phyloP scores from a whole-genome alignment of 768 basidiomycete species.

The Panellus pusillus region DNA sequence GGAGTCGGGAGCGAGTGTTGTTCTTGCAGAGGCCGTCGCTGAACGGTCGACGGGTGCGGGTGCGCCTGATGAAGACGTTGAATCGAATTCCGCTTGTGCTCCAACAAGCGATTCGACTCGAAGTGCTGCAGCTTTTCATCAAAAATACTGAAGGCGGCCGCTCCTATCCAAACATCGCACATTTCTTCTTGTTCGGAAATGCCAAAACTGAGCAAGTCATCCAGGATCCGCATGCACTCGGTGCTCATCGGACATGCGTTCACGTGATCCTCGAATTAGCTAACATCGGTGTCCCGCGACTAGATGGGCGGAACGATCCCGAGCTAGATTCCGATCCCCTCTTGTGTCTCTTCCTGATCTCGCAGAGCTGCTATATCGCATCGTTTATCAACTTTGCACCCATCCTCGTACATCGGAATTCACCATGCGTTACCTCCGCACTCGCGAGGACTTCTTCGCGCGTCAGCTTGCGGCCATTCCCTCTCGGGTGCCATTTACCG shows the following conservation, averaged over 20 bases:
- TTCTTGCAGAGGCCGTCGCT: slow-evolving; percentile 55
- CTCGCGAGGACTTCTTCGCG: slow-evolving; percentile 85
- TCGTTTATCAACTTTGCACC: slow-evolving; percentile 85
- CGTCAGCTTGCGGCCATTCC: slow-evolving; percentile 82
- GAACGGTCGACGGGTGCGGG: slow-evolving; percentile 75
- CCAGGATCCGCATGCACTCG: slow-evolving; percentile 76
- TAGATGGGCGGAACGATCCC: slow-evolving; percentile 41
- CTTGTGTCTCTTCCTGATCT: slow-evolving; percentile 67
- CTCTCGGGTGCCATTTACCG: slow-evolving; percentile 53
- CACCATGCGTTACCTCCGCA: slow-evolving; percentile 82
- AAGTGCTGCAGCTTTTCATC: slow-evolving; percentile 80
- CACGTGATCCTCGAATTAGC: slow-evolving; percentile 82
- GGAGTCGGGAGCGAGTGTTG: slow-evolving; percentile 63
- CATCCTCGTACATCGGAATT: slow-evolving; percentile 81
- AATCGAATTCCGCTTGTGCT: slow-evolving; percentile 46
- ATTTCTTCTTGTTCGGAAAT: slow-evolving; percentile 81
- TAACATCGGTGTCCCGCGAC: slow-evolving; percentile 66
- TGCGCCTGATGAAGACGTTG: slow-evolving; percentile 49
- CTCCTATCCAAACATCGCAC: slow-evolving; percentile 80
- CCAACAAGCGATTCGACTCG: slow-evolving; percentile 69
- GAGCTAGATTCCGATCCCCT: slow-evolving; percentile 48
- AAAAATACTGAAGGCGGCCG: slow-evolving; percentile 65
- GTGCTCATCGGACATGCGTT: slow-evolving; percentile 66
- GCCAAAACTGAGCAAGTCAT: slow-evolving; percentile 61
- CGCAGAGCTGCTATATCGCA: slow-evolving; percentile 82